Evolutionary conservation across 2,329 filamentous ascomycete species (phyloP), one percentile per base, ranked within the genome.

Genomic region (Diaporthe nobilis): DNA sequence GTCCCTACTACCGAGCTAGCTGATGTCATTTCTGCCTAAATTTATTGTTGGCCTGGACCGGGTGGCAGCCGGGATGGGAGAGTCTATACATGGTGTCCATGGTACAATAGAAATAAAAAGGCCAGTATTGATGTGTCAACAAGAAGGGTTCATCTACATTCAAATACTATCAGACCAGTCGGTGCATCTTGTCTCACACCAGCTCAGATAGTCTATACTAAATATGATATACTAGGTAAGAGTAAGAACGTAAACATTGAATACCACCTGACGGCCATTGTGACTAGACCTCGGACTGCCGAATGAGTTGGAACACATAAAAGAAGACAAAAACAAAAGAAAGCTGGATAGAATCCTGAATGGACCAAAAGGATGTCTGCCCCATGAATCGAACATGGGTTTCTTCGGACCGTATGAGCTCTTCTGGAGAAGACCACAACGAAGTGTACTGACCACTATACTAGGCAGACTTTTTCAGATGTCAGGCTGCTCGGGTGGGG

Each of bases 1-100:
- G 71, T 78, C 42, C 84, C 84, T 4, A 79, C 71, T n/a, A 82
- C 81, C 3, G 82, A 85, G 75, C 73, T 85, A 34, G 76, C 73
- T 0, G 81, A 84, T 25, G 70, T 77, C 4, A 58, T 77, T 13
- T 39, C 65, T 22, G 22, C 31, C 31, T 68, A 20, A 53, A 22
- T 39, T 39, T 28, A n/a, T 51, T 51, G 47, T 39, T 25, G 12
- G 31, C 2, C 12, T 20, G 6, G 31, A 39, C 6, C 3, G 3
- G 3, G 5, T 25, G 20, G 22, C 34, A 60, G 20, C 34, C 34
- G 4, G 22, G 3, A 10, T 9, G 10, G 12, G 31, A 20, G 4
- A 60, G 31, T 49, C 9, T 49, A 7, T 20, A 17, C 20, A 20
- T 22, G 17, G 7, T 47, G 44, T 47, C 28, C 17, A 37, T 37